A percentile compares a stretch with the other conserved stretches of the same genome.
phyloP scores from a whole-genome alignment of 345 rosid species.

The Pistacia vera region DNA sequence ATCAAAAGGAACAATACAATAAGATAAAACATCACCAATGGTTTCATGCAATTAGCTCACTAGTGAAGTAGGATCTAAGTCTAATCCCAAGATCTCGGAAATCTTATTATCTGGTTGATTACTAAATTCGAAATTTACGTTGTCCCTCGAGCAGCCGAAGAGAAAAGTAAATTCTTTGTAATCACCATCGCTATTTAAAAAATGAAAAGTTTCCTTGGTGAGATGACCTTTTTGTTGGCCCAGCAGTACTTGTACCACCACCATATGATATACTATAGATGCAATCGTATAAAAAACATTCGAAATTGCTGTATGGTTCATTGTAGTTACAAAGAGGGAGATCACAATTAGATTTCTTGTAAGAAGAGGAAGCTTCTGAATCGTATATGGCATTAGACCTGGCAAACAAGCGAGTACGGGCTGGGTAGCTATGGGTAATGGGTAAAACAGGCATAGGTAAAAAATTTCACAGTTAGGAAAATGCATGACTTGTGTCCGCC shows the following conservation, averaged over 20 bases:
- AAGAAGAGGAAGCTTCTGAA: conserved; percentile 11
- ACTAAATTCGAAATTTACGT: background rate
- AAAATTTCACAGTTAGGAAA: too few relatives aligned
- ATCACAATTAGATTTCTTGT: conserved; percentile 15
- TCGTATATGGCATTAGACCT: background rate
- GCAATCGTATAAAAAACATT: conserved; percentile 13
- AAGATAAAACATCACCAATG: too few relatives aligned
- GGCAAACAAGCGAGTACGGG: too few relatives aligned
- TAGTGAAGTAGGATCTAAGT: conserved; percentile 5
- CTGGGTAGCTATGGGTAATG: too few relatives aligned
- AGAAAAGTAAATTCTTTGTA: background rate
- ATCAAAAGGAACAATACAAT: too few relatives aligned
- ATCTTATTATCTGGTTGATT: background rate
- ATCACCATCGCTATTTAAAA: background rate
- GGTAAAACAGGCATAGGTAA: too few relatives aligned
- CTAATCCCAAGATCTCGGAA: conserved; percentile 26
- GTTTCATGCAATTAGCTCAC: too few relatives aligned
- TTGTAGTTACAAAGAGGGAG: conserved; percentile 12
- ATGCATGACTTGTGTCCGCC: too few relatives aligned
- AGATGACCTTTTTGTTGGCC: conserved; percentile 10
- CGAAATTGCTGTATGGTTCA: background rate
- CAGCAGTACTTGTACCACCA: background rate
- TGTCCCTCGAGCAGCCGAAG: conserved; percentile 27
- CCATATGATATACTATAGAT: conserved; percentile 10
- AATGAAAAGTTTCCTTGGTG: conserved; percentile 14